Conservation (phyloP, 805 yeast genomes). For the Metschnikowia santaceciliae region DNA sequence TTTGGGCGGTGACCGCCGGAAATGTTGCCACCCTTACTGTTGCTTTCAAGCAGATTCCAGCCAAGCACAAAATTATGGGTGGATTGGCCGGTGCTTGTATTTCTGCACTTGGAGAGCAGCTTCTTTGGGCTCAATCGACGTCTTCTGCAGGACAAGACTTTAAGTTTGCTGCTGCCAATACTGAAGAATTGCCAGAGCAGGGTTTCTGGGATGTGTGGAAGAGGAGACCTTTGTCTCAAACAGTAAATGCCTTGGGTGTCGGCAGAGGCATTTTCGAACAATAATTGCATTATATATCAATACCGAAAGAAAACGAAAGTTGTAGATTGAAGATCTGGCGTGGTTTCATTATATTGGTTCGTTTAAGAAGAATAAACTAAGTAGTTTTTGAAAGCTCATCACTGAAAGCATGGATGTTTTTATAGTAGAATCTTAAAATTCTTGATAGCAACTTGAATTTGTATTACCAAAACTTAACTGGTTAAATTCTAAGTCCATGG, state of each 20-base stretch:
- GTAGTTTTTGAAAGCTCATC: too few relatives aligned
- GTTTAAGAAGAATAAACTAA: too few relatives aligned
- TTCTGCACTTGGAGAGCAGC: constrained; percentile 36
- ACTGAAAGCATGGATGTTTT: too few relatives aligned
- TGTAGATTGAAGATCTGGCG: too few relatives aligned
- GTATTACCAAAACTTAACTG: too few relatives aligned
- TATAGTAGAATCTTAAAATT: too few relatives aligned
- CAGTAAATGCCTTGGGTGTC: constrained; percentile 69
- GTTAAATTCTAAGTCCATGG: too few relatives aligned
- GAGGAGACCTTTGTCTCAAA: constrained; percentile 79
- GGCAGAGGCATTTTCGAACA: constrained; percentile 54
- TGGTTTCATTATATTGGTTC: too few relatives aligned
- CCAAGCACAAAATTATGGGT: constrained; percentile 38
- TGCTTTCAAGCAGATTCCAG: constrained; percentile 40
- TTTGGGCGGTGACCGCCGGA: constrained; percentile 58
- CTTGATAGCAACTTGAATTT: too few relatives aligned
- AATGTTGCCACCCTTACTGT: constrained; percentile 45
- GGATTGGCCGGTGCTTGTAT: constrained; percentile 39
- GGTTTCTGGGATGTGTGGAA: constrained; percentile 78
- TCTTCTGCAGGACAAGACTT: constrained; percentile 36
- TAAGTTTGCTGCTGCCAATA: constrained; percentile 38
- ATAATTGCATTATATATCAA: constrained; percentile 13
- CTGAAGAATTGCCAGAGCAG: constrained; percentile 26
- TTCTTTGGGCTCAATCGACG: constrained; percentile 39
- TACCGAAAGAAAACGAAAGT: neutral